A percentile compares a stretch with the other conserved stretches of the same genome.
phyloP scores from a whole-genome alignment of 352 stramenopile genomes.

The Phytophthora kernoviae region DNA sequence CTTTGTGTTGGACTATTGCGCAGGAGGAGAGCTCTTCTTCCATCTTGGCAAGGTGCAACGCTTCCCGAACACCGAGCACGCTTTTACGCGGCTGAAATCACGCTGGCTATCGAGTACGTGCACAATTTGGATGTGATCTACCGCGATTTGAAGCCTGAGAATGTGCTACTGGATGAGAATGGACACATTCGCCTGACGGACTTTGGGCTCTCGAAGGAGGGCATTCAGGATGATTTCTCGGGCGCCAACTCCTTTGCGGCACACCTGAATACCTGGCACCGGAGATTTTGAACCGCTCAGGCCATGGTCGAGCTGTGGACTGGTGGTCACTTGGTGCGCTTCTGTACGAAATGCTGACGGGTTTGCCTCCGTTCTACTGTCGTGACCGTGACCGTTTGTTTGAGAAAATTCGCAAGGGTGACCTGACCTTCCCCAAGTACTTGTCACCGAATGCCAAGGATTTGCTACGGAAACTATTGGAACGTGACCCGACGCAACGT shows the following conservation, averaged over 20 bases:
- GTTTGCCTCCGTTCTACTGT: conserved; percentile 93
- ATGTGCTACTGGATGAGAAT: conserved; percentile 96
- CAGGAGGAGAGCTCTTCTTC: conserved; percentile 96
- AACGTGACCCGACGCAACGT: conserved; percentile 92
- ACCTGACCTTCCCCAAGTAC: conserved; percentile 96
- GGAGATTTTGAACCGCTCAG: conserved; percentile 97
- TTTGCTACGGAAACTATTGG: conserved; percentile 92
- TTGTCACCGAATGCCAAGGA: conserved; percentile 85
- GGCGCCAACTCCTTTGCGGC: conserved; percentile 98
- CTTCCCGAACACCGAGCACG: conserved; percentile 93
- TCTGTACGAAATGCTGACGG: conserved; percentile 85
- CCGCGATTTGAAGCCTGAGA: conserved; percentile 98
- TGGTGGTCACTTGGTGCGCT: conserved; percentile 97
- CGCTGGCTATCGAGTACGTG: conserved; percentile 95
- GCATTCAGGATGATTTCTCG: conserved; percentile 90
- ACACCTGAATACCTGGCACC: conserved; percentile 99
- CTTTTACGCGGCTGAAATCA: conserved; percentile 98
- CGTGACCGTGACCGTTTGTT: conserved; percentile 96
- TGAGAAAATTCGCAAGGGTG: conserved; percentile 96
- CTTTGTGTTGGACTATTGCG: conserved; percentile 99
- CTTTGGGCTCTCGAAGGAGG: conserved; percentile 95
- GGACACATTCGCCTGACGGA: conserved; percentile 98
- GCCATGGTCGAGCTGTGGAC: conserved; percentile 97
- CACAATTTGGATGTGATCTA: conserved; percentile 96
- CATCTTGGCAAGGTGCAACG: conserved; percentile 92